Percentiles rank a stretch among this genome's conserved stretches.
These are phyloP conservation scores for Tetrapisispora arboricola DNA, from an alignment of 805 yeast genomes.

Conservation along the genomic window DNA sequence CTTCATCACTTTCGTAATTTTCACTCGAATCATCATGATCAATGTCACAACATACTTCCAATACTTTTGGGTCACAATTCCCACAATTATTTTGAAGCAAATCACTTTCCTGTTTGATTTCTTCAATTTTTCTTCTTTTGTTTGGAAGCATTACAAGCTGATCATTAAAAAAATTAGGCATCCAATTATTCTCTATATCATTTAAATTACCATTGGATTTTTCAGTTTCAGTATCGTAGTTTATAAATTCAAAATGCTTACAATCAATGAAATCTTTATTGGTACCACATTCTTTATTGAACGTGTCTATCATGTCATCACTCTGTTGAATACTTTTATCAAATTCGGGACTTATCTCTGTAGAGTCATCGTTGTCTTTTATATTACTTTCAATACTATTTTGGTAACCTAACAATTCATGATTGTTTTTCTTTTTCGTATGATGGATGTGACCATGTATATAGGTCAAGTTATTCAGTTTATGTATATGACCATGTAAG, in stretches of 20 bases:
- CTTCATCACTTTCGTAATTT: neutral
- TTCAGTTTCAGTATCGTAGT: slow-evolving; percentile 20
- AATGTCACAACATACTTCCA: slow-evolving; percentile 35
- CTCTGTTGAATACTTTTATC: neutral
- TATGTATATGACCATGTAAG: slow-evolving; percentile 62
- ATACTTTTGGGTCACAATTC: slow-evolving; percentile 30
- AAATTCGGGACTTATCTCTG: neutral
- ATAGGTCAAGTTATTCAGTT: slow-evolving; percentile 49
- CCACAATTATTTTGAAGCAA: slow-evolving; percentile 4
- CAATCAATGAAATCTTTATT: slow-evolving; percentile 21
- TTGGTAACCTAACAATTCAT: neutral
- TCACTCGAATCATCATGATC: slow-evolving; percentile 17
- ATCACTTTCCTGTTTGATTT: neutral
- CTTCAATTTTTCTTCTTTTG: neutral
- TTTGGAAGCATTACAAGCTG: neutral
- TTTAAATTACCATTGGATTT: neutral
- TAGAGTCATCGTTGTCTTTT: neutral
- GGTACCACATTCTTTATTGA: neutral
- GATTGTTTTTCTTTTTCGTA: neutral
- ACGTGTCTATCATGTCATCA: neutral
- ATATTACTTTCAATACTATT: neutral
- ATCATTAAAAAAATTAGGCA: neutral
- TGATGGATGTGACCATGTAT: slow-evolving; percentile 61
- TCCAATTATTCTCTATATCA: neutral
- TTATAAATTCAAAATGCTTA: slow-evolving; percentile 34